A percentile compares a stretch with the other conserved stretches of the same genome.
Evolutionary conservation across 768 basidiomycete species (phyloP).

Genomic region (Pisolithus sp.): DNA sequence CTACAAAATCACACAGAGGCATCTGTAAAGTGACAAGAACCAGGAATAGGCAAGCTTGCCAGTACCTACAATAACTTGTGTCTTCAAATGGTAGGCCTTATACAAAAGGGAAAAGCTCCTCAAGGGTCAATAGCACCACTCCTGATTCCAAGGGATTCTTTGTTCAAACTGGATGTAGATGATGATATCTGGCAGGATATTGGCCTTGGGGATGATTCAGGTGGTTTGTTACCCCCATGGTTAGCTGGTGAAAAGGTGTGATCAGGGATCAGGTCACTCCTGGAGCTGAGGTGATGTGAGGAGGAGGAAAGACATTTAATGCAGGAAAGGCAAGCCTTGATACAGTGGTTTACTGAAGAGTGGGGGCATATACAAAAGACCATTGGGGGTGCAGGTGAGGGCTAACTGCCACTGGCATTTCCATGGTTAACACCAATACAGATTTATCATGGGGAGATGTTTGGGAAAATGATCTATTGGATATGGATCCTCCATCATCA

Average conservation of each 20-base stretch:
- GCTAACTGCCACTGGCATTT: too few species aligned
- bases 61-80: constrained; percentile 26
- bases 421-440: background rate
- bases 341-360: constrained; percentile 23
- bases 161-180: constrained; percentile 32
- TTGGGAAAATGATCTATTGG: background rate
- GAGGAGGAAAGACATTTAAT: constrained; percentile 22
- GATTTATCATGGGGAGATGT: background rate
- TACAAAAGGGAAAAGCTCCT: constrained; percentile 16
- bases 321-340: constrained; percentile 14
- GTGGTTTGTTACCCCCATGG: constrained; percentile 9
- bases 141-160: constrained; percentile 12
- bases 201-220: constrained; percentile 20
- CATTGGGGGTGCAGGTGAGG: constrained; percentile 2
- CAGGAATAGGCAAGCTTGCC: constrained; percentile 13
- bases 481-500: background rate
- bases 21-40: too few species aligned
- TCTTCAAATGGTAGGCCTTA: constrained; percentile 14
- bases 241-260: constrained; percentile 11
- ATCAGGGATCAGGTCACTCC: constrained; percentile 9
- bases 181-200: constrained; percentile 32
- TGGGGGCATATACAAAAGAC: constrained; percentile 10
- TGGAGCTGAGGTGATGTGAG: constrained; percentile 18
- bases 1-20: too few species aligned
- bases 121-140: constrained; percentile 16